Evolutionary conservation across 2,329 filamentous ascomycete species (phyloP), one percentile per base, ranked within the genome.

Genomic region (Penicillium sp.): DNA sequence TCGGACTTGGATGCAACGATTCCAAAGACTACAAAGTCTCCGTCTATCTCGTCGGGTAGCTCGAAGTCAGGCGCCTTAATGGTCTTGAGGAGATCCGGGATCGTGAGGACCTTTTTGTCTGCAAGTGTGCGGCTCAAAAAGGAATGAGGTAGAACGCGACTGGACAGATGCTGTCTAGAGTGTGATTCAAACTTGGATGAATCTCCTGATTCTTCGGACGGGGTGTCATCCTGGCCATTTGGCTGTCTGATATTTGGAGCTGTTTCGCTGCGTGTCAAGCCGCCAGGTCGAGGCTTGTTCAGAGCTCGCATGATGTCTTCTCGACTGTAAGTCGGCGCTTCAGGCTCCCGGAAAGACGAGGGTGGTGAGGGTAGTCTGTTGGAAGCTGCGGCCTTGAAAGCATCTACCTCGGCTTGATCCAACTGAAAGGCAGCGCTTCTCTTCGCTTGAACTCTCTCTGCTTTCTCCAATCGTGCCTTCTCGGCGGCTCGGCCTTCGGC

Each of bases 1-100:
- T 88, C 85, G 0, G 94, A 96, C 70, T 97, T 97, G 41, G 86
- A 88, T 6, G 90, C 90, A 21, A 99, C 82, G 52, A 96, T 86
- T 8, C 85, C 94, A 64, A 97, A 86, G 2, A 97, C 83, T 7
- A 99, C 90, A 65, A 92, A 88, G 70, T 99, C 93, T 48, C 88
- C 85, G 65, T 96, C 90, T 47, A 91, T 85, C 0, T 95, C 92
- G n/a, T 70, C 67, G 3, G 85, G 85, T 0, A 93, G 81, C 33
- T 88, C 83, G 68, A 89, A 99, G 29, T 88, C 81, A 0, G 94
- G 94, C 1, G 85, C 84, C 71, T 92, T 95, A 58, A 99, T 85
- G 12, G 83, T 81, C 62, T 85, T 87, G 10, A 97, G 77, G 4
- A 99, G 78, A 58, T 95, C 88, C 6, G 93, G 89, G 56, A 99